Base-by-base conservation (phyloP, 495 filamentous ascomycete genomes). In the Melanomma pulvis-pyrius region DNA sequence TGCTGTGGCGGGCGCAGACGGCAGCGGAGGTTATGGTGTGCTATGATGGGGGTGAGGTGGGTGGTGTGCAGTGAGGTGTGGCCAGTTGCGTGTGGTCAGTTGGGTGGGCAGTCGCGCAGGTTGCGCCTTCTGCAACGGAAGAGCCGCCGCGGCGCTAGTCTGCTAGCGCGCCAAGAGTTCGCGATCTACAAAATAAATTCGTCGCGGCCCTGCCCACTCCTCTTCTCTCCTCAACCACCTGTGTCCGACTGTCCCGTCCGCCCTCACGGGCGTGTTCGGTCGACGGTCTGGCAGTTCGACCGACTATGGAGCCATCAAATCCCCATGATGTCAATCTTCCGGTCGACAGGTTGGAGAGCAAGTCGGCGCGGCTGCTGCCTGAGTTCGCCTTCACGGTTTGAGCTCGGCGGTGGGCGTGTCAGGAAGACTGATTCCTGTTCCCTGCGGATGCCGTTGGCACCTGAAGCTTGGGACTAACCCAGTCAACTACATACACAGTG, bases 331-430 rank as follows among this genome's bases (percentile, higher is more conserved):
- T 88, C 84, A 88, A 88, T 92, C 39, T 71, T 91, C 92, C 89
- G 82, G 87, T 90, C 89, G 90, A 96, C 92, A 93, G 87, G 86
- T 93, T 86, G 88, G 73, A 96, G 87, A 96, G 74, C 74, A 84
- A 94, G 81, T 73, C 75, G 79, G 74, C 71, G 76, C 70, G 69
- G 74, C 78, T 72, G 72, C 71, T 74, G 70, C 76, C 85, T 88
- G 88, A 88, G 87, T 83, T 93, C 36, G 59, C 88, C 88, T 85
- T 80, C 39, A 44, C 75, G 80, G 81, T 54, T 74, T 89, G 86
- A 88, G 82, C 84, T 90, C 86, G 86, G 85, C 84, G 80, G 83
- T 82, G 71, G 77, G 78, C 47, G 28, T 61, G 77, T 80, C 79
- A 78, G 83, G 88, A 87, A 84, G 86, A 85, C 86, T 92, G 91